These are phyloP conservation scores for Nicotiana undulata DNA, from an alignment of 257 asterid species.

Conservation along the genomic window DNA sequence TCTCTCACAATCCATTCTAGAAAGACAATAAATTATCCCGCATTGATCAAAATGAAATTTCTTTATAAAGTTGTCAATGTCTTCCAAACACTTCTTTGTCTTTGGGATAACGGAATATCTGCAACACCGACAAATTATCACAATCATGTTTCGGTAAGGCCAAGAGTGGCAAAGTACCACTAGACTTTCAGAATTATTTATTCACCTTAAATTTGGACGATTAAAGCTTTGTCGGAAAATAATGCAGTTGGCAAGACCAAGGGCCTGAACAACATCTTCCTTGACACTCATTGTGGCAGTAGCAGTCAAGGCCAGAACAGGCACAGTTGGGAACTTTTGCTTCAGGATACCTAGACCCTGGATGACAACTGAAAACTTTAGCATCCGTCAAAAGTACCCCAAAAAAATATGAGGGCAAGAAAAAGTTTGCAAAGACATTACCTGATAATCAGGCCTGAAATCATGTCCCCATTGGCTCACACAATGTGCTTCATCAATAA, in stretches of 20 bases:
- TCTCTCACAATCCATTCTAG: constrained; percentile 94
- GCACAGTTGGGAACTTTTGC: constrained; percentile 80
- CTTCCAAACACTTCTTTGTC: constrained; percentile 89
- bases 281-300: constrained; percentile 93
- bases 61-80: constrained; percentile 65
- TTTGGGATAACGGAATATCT: constrained; percentile 90
- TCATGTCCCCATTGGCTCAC: constrained; percentile 99
- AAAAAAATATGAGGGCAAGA: not conserved
- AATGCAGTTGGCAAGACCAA: constrained; percentile 87
- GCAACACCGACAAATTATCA: constrained; percentile 30
- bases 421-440: constrained; percentile 16
- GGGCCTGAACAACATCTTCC: constrained; percentile 99
- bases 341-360: constrained; percentile 95
- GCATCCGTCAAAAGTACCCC: constrained; percentile 14
- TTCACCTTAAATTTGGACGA: constrained; percentile 82
- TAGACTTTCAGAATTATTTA: constrained; percentile 3
- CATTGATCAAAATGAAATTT: constrained; percentile 85
- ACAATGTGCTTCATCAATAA: constrained; percentile 99
- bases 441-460: constrained; percentile 99
- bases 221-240: constrained; percentile 93
- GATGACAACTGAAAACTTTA: constrained; percentile 24
- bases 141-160: constrained; percentile 4
- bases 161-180: not conserved
- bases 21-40: constrained; percentile 91
- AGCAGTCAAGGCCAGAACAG: constrained; percentile 95